These are phyloP conservation scores for Kodamaea sp. DNA, from an alignment of 1,139 yeast genomes.

Conservation along the genomic window DNA sequence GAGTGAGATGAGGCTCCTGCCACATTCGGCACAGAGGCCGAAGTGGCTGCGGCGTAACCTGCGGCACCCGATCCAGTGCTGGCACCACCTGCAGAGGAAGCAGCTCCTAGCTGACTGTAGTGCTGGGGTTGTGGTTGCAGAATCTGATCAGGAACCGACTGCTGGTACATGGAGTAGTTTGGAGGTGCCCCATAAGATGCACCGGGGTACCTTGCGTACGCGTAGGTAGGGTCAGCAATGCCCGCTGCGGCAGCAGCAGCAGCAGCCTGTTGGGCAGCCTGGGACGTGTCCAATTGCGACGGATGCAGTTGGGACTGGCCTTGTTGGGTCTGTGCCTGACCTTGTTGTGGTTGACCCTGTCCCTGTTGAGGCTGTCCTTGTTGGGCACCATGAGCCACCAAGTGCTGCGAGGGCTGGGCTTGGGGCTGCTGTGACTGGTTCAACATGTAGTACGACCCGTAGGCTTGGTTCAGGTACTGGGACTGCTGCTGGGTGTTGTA, in stretches of 20 bases:
- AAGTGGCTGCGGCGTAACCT: constrained; percentile 3
- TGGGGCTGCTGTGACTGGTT: constrained; percentile 12
- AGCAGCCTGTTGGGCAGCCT: constrained; percentile 1
- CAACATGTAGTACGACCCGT: no score
- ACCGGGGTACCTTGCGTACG: constrained; percentile 12
- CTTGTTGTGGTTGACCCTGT: constrained; percentile 12
- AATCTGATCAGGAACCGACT: constrained; percentile 12
- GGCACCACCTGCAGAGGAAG: constrained; percentile 7
- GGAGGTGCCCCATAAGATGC: constrained; percentile 13
- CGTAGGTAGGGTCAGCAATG: constrained; percentile 9
- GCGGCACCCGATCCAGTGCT: no score
- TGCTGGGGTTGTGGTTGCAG: constrained; percentile 17
- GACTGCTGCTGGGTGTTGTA: no score
- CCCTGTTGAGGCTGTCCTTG: constrained; percentile 9
- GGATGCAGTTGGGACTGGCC: constrained; percentile 12
- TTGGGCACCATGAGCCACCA: constrained; percentile 20
- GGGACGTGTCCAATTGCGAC: constrained; percentile 5
- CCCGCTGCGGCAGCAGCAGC: constrained; percentile 8
- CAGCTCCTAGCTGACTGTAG: constrained; percentile 10
- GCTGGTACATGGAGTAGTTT: constrained; percentile 17
- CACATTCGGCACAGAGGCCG: constrained; percentile 12
- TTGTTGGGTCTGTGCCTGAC: constrained; percentile 11
- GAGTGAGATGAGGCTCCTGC: constrained; percentile 12
- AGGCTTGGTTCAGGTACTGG: no score
- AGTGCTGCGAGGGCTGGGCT: constrained; percentile 11